Percentiles rank a stretch among this genome's conserved stretches.
Conservation (phyloP, 2,329 filamentous ascomycete species). For the Fusarium setosum region DNA sequence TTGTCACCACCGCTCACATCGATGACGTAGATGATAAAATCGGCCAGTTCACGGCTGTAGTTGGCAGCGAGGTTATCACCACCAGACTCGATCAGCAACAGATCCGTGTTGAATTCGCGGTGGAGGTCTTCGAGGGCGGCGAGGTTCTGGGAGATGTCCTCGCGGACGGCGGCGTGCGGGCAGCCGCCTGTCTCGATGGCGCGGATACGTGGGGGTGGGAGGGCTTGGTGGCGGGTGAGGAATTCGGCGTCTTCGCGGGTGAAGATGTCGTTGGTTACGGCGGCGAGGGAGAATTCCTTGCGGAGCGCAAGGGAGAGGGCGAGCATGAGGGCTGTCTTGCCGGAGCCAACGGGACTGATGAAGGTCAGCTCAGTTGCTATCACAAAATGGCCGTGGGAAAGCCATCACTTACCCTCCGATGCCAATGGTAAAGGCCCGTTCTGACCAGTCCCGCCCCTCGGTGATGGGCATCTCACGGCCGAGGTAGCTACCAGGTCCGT, state of each 20-base stretch:
- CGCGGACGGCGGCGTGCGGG: slow-evolving; percentile 95
- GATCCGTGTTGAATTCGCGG: slow-evolving; percentile 78
- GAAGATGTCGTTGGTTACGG: slow-evolving; percentile 99
- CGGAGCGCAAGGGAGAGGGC: slow-evolving; percentile 89
- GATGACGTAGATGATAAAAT: slow-evolving; percentile 99
- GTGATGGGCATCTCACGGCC: slow-evolving; percentile 94
- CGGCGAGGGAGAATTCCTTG: slow-evolving; percentile 85
- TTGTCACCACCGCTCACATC: slow-evolving; percentile 98
- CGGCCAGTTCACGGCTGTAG: slow-evolving; percentile 93
- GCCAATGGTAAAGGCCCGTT: slow-evolving; percentile 94
- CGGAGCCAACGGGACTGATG: slow-evolving; percentile 88
- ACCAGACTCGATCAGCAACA: slow-evolving; percentile 94
- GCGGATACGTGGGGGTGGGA: slow-evolving; percentile 84
- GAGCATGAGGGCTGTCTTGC: slow-evolving; percentile 97
- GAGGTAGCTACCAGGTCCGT: slow-evolving; percentile 90
- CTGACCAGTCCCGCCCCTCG: slow-evolving; percentile 87
- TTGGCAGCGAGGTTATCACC: slow-evolving; percentile 98
- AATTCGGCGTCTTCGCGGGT: slow-evolving; percentile 98
- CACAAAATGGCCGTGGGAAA: background rate
- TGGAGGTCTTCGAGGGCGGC: slow-evolving; percentile 92
- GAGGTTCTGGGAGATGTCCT: slow-evolving; percentile 95
- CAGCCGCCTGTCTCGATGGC: slow-evolving; percentile 98
- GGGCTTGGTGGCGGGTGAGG: slow-evolving; percentile 85
- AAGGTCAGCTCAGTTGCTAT: background rate
- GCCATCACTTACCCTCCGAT: slow-evolving; percentile 83